These are phyloP conservation scores for Fusarium graminum DNA, from an alignment of 2,329 filamentous ascomycete genomes.

Conservation along the genomic window DNA sequence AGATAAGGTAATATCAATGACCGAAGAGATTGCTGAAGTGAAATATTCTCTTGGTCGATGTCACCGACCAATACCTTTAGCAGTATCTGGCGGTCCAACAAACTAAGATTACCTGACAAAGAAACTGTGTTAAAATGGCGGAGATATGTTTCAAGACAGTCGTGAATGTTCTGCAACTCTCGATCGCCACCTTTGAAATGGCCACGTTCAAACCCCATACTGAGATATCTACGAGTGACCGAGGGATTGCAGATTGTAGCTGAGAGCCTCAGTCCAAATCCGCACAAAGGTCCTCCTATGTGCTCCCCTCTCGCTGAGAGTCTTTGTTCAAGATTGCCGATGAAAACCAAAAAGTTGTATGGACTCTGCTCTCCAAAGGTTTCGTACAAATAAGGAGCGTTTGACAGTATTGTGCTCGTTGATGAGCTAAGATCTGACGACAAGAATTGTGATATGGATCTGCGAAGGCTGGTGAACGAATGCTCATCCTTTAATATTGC, in stretches of 20 bases:
- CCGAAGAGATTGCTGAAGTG: constrained; percentile 43
- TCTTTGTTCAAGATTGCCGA: constrained; percentile 58
- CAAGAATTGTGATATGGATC: constrained; percentile 51
- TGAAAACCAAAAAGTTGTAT: constrained; percentile 52
- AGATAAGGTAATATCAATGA: constrained; percentile 38
- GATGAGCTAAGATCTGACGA: constrained; percentile 35
- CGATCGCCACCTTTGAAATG: constrained; percentile 31
- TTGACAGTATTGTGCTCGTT: constrained; percentile 30
- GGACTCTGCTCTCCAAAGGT: constrained; percentile 29
- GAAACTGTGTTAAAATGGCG: constrained; percentile 20
- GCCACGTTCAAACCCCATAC: constrained; percentile 36
- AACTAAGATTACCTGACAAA: constrained; percentile 9
- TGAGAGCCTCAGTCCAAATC: constrained; percentile 51
- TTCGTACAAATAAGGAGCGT: constrained; percentile 46
- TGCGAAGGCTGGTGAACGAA: constrained; percentile 50
- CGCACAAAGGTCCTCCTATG: constrained; percentile 49
- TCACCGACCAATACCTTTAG: constrained; percentile 51
- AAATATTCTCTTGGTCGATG: constrained; percentile 34
- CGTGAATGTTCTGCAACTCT: constrained; percentile 40
- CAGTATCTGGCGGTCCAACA: constrained; percentile 44
- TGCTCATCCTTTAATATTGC: constrained; percentile 42
- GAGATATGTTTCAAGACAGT: constrained; percentile 39
- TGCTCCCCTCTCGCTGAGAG: constrained; percentile 45
- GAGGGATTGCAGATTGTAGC: constrained; percentile 46
- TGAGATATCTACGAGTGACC: constrained; percentile 46